phyloP scores from a whole-genome alignment of 345 rosid species.

The Euphorbia tirucalli region DNA sequence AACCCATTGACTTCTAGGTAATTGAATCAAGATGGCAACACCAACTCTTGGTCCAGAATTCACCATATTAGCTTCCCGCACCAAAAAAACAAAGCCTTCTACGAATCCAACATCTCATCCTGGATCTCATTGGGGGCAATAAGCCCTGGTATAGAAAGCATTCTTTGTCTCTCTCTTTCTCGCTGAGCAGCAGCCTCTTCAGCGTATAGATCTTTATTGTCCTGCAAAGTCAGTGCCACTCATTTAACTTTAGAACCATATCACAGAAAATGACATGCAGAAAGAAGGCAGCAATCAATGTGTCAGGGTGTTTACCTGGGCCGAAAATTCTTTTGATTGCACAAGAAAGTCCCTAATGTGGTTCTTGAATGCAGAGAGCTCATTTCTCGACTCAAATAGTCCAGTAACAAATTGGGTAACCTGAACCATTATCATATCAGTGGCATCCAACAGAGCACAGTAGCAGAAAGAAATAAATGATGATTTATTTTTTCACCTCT shows the following conservation, averaged over 20 bases:
- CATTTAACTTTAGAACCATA: not conserved
- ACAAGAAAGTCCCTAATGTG: constrained; percentile 95
- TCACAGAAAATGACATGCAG: not conserved
- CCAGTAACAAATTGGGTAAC: constrained; percentile 87
- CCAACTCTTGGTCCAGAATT: constrained; percentile 22
- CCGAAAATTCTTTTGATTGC: constrained; percentile 81
- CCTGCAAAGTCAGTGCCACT: constrained; percentile 32
- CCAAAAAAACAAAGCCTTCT: constrained; percentile 27
- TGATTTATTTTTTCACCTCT: constrained; percentile 48
- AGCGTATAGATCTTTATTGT: constrained; percentile 75
- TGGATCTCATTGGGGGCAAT: constrained; percentile 74
- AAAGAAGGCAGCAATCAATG: not conserved
- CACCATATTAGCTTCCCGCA: constrained; percentile 30
- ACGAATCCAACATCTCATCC: constrained; percentile 79
- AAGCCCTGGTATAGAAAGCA: constrained; percentile 75
- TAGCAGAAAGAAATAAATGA: constrained; percentile 1
- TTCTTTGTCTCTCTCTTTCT: constrained; percentile 65
- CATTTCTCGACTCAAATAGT: constrained; percentile 75
- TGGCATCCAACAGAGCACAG: not conserved
- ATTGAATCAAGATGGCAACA: constrained; percentile 17
- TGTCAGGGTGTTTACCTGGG: constrained; percentile 45
- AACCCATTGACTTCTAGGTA: constrained; percentile 19
- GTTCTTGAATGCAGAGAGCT: constrained; percentile 72
- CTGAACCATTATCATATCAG: constrained; percentile 42
- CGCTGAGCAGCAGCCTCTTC: constrained; percentile 78